phyloP scores from a whole-genome alignment of 352 stramenopile species.

The Phytopythium delawarense region DNA sequence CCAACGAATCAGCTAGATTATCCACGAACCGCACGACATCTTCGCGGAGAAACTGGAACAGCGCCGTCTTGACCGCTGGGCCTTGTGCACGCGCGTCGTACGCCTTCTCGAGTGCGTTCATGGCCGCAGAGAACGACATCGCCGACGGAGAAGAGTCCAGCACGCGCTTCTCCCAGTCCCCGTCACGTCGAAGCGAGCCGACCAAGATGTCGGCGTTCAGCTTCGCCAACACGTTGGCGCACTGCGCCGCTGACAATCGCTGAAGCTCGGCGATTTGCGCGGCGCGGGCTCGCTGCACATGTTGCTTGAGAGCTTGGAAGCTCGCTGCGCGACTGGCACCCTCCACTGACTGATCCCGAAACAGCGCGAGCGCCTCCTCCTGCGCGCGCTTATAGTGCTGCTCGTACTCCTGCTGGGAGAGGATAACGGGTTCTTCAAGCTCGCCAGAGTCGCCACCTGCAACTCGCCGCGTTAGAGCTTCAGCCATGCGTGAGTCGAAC shows the following conservation, averaged over 20 bases:
- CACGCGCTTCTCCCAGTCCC: constrained; percentile 34
- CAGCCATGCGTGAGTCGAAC: constrained; percentile 53
- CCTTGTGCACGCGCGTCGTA: constrained; percentile 62
- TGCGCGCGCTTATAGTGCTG: constrained; percentile 68
- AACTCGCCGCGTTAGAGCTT: neutral
- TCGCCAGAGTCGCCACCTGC: constrained; percentile 6
- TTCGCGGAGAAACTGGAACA: constrained; percentile 62
- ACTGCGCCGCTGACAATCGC: constrained; percentile 49
- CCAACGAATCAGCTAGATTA: constrained; percentile 36
- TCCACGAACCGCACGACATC: constrained; percentile 55
- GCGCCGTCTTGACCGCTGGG: constrained; percentile 59
- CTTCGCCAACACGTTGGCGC: constrained; percentile 34
- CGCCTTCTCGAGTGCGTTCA: constrained; percentile 41
- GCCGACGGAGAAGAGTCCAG: neutral
- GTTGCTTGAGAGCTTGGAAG: constrained; percentile 74
- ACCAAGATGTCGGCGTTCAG: constrained; percentile 36
- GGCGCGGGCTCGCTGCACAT: constrained; percentile 60
- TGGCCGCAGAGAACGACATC: constrained; percentile 22
- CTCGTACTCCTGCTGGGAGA: constrained; percentile 72
- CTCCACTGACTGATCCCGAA: constrained; percentile 70
- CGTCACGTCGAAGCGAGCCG: constrained; percentile 21
- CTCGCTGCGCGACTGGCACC: constrained; percentile 44
- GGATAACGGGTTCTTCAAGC: constrained; percentile 19
- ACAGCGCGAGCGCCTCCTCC: constrained; percentile 59
- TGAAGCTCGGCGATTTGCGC: constrained; percentile 53